Evolutionary conservation across 768 basidiomycete genomes (phyloP), one percentile per base, ranked within the genome.

Genomic region (Lactarius vividus): DNA sequence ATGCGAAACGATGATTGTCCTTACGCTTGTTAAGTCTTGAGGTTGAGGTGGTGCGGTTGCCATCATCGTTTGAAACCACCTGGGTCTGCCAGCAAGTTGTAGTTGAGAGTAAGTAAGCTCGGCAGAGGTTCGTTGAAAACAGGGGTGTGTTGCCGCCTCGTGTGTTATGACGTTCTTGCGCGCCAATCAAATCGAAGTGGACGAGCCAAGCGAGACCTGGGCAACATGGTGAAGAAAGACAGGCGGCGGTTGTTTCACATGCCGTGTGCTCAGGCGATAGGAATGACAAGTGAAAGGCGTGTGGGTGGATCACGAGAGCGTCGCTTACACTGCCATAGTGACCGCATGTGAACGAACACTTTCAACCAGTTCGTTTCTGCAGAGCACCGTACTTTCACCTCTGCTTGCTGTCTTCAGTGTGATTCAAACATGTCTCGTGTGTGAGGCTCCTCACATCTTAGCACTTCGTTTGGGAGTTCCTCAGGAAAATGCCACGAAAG

Each of bases 121-220:
- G 29, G 26, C 33, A 33, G 8, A 28, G 26, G 42, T 23, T 18
- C 11, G 16, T 28, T 3, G 23, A 11, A 23, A 26, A 49, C 13
- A 23, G 31, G 40, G 28, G 5, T 35, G 29, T 39, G 35, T 53
- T 18, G 37, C 33, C 31, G 57, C 63, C 63, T 63, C 63, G 46
- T 63, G 63, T 52, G 49, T 57, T 52, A 10, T 58, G 63, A 58
- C 62, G 62, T 52, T 57, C 16, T 23, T 9, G 29, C 18, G 33
- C n/a, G 60, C 61, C 58, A 42, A 54, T 31, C 52, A 39, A 42
- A 10, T 55, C 18, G 11, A 33, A 31, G 16, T 23, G 26, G 49
- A 52, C 49, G 49, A 26, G 49, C 49, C 49, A 26, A 26, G 49
- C 49, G n/a, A 52, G 49, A 52, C n/a, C 39, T 18, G 20, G 20